Conservation (phyloP, 768 basidiomycete species). For the Phylloporus sp. region DNA sequence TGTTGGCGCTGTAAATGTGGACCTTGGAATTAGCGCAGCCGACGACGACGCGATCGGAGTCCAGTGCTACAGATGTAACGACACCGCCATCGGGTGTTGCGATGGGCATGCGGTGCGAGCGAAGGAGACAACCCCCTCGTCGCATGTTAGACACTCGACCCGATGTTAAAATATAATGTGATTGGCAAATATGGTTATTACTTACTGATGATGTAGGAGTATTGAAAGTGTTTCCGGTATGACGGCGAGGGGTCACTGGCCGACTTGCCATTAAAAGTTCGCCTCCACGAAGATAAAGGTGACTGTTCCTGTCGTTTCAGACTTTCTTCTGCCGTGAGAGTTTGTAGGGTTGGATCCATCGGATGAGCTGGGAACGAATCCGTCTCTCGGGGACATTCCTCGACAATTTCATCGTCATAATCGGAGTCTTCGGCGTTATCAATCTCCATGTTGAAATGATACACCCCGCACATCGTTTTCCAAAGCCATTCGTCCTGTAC, state of each 20-base stretch:
- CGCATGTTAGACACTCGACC: conserved; percentile 75
- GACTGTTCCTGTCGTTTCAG: conserved; percentile 27
- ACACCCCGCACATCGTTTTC: conserved; percentile 65
- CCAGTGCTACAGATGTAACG: conserved; percentile 85
- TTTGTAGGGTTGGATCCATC: conserved; percentile 41
- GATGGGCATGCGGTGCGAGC: conserved; percentile 53
- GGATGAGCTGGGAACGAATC: conserved; percentile 33
- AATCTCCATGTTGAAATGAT: conserved; percentile 41
- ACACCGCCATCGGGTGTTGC: conserved; percentile 51
- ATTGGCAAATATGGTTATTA: conserved; percentile 1
- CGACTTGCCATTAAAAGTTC: conserved; percentile 6
- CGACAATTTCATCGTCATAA: conserved; percentile 22
- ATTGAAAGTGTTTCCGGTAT: conserved; percentile 68
- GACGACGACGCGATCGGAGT: conserved; percentile 79
- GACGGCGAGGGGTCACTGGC: conserved; percentile 29
- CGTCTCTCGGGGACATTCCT: conserved; percentile 34
- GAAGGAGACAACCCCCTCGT: conserved; percentile 65
- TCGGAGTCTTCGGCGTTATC: conserved; percentile 21
- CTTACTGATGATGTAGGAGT: conserved; percentile 69
- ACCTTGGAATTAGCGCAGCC: conserved; percentile 85
- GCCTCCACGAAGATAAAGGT: conserved; percentile 24
- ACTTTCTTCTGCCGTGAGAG: conserved; percentile 32
- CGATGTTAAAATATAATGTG: not conserved
- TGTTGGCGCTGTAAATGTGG: conserved; percentile 77
- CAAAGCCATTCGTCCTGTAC: conserved; percentile 76